Conservation (phyloP, 2,329 filamentous ascomycete species). For the Dactylellina cionopaga region DNA sequence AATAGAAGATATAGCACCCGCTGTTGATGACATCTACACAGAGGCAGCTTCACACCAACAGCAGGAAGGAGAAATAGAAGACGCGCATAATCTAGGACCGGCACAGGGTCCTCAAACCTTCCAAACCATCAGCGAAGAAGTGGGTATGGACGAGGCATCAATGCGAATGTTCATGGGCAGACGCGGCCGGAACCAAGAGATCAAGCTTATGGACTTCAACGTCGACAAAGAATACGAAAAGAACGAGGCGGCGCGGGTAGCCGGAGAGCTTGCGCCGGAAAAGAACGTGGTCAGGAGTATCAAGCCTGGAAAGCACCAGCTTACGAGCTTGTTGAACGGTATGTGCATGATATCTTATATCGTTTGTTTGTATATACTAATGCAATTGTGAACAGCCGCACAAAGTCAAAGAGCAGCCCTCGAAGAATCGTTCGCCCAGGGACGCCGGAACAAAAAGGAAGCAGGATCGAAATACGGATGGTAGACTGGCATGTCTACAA, state of each 20-base stretch:
- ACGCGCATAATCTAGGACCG: too few relatives aligned
- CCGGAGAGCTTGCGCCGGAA: constrained; percentile 64
- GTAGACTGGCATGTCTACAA: constrained; percentile 39
- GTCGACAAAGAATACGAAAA: constrained; percentile 72
- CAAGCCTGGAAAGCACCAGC: constrained; percentile 73
- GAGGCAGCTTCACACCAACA: constrained; percentile 11
- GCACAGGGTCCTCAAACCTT: constrained; percentile 62
- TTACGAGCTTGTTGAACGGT: constrained; percentile 72
- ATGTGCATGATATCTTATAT: constrained; percentile 63
- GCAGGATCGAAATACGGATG: constrained; percentile 58
- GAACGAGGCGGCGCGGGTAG: constrained; percentile 69
- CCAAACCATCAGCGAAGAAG: constrained; percentile 68
- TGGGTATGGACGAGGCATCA: constrained; percentile 70
- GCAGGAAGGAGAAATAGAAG: background rate
- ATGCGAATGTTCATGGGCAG: constrained; percentile 73
- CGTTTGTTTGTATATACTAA: constrained; percentile 1
- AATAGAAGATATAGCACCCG: constrained; percentile 46
- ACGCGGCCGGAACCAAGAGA: constrained; percentile 57
- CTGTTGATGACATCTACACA: constrained; percentile 12
- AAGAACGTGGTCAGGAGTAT: constrained; percentile 73
- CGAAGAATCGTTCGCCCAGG: constrained; percentile 57
- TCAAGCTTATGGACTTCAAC: constrained; percentile 72
- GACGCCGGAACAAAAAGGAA: constrained; percentile 57
- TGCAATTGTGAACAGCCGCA: constrained; percentile 51
- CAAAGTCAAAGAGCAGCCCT: constrained; percentile 57